Base-by-base conservation (phyloP, 352 stramenopile species). In the Pythium angustatum region DNA sequence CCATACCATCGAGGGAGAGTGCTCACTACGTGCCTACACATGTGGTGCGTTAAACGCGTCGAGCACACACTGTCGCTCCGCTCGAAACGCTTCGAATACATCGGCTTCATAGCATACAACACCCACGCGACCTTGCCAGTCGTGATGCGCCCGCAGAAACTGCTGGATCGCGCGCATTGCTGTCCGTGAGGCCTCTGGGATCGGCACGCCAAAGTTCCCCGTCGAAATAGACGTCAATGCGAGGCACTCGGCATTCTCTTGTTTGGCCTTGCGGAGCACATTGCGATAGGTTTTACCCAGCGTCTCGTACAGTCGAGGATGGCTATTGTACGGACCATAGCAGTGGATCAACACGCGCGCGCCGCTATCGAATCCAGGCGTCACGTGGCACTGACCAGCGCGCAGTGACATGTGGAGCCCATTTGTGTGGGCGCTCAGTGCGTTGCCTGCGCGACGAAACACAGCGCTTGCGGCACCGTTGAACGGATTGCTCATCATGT, bases 161-260 rank as follows among this genome's bases (percentile, higher is more conserved):
- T 54, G 57, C 34, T 70, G 69, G 33, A 72, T 69, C 11, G 60
- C 56, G 12, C 58, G 55, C 34, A 80, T 58, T 15, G 49, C 73
- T 10, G 68, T 65, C 4, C 47, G 49, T 4, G 73, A 58, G 2
- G 65, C 63, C 24, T 68, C 51, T 2, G 52, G 36, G 19, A 68
- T 51, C 1, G 75, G 75, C 3, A 83, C 59, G 2, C 76, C 72
- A 41, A 88, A 76, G 45, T 81, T 86, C 2, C 83, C 81, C 0
- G 83, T 91, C 2, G 83, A 88, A 53, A 93, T 88, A 21, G 83
- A 91, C 34, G 75, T 61, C 41, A 90, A 65, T 8, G 78, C 80
- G 3, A 93, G 68, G 51, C 81, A 90, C 30, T 52, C 49, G 1
- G 86, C 59, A 24, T 78, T 71, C 47, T 85, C 76, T 22, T 57